Conservation (phyloP, 108 stramenopile genomes). For the Skeletonema menzelii region DNA sequence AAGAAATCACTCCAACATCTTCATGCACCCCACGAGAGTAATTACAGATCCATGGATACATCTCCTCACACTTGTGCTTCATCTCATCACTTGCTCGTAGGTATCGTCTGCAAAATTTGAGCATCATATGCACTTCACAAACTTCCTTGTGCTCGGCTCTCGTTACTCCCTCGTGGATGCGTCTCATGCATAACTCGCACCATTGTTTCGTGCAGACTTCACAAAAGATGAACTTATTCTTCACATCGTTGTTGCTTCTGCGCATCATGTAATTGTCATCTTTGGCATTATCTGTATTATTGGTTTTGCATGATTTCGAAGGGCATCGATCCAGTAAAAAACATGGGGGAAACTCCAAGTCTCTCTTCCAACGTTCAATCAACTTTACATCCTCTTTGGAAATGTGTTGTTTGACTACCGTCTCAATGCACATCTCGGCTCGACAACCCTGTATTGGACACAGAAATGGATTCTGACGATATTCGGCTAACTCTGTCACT, state of each 20-base stretch:
- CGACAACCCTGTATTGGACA: not conserved
- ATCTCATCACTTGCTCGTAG: constrained; percentile 26
- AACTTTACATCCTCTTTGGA: not conserved
- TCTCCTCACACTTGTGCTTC: constrained; percentile 25
- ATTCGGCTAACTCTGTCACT: not conserved
- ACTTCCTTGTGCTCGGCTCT: not conserved
- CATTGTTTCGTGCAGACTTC: not conserved
- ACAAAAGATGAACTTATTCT: not conserved
- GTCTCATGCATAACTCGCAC: not conserved
- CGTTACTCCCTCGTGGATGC: not conserved
- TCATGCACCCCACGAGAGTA: constrained; percentile 32
- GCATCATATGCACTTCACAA: not conserved
- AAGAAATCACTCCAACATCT: constrained; percentile 21
- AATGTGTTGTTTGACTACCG: not conserved
- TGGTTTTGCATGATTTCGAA: not conserved
- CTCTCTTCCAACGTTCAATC: not conserved
- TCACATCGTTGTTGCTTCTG: not conserved
- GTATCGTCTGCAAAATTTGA: constrained; percentile 38
- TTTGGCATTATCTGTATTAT: not conserved
- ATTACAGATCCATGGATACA: constrained; percentile 48
- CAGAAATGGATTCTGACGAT: not conserved
- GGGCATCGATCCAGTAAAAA: not conserved
- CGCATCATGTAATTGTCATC: not conserved
- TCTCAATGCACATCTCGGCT: not conserved
- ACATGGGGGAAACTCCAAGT: not conserved